Evolutionary conservation across 2,329 filamentous ascomycete species (phyloP), one percentile per base, ranked within the genome.

Genomic region (Talaromyces albobiverticillius): DNA sequence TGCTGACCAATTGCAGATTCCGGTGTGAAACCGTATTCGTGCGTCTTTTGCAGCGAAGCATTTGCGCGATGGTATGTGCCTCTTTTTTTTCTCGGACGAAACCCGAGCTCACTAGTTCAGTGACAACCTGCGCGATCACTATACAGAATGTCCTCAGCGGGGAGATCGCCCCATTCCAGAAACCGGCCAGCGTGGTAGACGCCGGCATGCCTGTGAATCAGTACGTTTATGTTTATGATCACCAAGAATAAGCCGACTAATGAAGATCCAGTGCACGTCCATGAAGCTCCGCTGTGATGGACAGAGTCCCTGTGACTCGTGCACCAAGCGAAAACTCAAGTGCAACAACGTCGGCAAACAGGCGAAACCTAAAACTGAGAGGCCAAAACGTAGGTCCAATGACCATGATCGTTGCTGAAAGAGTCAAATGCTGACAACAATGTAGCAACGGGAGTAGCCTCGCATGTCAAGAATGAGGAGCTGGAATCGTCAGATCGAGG

Each of bases 251-350:
- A 7, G 16, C 9, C 4, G 16, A 22, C 51, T 49, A 26, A 54
- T 36, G 20, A 5, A 29, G 42, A 46, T 45, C 36, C 56, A 77
- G 75, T 77, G 75, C 58, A 77, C 73, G 14, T 66, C 71, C 20
- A 76, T 76, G 70, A 77, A 77, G 56, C 67, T 77, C 16, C 75
- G 75, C 11, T 77, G 75, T 58, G 75, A 77, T 58, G 75, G 75
- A 9, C 60, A 64, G 29, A 71, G 62, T 51, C 75, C 75, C 14
- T 77, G 75, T 55, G 67, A 70, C 32, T 74, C 74, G 4, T 77
- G 75, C 56, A 63, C 67, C 54, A 75, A 76, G 58, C 70, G 74
- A 59, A 69, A 69, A 36, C 61, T 76, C 13, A 62, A 65, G 18
- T 77, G 75, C 61, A 71, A 70, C 52, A 70, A 70, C 25, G 62